These are phyloP conservation scores for Dactylorhiza incarnata DNA, from an alignment of 106 monocot species.

Conservation along the genomic window DNA sequence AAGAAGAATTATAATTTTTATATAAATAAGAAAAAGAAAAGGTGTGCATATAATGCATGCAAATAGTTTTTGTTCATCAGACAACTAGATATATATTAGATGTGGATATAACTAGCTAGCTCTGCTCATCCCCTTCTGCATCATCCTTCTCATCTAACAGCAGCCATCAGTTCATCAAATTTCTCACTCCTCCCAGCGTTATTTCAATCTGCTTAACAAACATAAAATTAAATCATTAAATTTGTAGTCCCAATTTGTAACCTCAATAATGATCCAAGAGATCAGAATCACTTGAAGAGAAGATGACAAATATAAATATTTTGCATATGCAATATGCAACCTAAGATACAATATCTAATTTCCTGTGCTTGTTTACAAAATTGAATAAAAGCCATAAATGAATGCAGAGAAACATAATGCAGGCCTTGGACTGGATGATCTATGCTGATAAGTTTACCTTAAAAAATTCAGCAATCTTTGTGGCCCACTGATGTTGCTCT, in stretches of 20 bases:
- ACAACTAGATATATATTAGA: too few species aligned
- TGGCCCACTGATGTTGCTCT: constrained; percentile 60
- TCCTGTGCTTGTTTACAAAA: too few species aligned
- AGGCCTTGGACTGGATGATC: too few species aligned
- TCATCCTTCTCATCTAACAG: constrained; percentile 12
- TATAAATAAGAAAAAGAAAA: too few species aligned
- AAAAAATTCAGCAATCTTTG: constrained; percentile 47
- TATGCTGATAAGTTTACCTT: too few species aligned
- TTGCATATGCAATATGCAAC: background rate
- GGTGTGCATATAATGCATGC: too few species aligned
- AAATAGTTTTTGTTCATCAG: too few species aligned
- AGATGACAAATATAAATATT: background rate
- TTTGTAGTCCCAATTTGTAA: background rate
- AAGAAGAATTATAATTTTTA: too few species aligned
- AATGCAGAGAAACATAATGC: too few species aligned
- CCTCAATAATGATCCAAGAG: background rate
- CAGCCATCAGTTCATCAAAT: constrained; percentile 39
- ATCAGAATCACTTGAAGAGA: background rate
- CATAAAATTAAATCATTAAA: background rate
- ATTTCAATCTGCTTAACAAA: constrained; percentile 20
- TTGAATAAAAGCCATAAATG: too few species aligned
- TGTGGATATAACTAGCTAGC: background rate
- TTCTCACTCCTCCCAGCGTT: constrained; percentile 27
- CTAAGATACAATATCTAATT: background rate
- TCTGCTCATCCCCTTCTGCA: constrained; percentile 2